phyloP scores from a whole-genome alignment of 768 basidiomycete species.

The Russula compacta region DNA sequence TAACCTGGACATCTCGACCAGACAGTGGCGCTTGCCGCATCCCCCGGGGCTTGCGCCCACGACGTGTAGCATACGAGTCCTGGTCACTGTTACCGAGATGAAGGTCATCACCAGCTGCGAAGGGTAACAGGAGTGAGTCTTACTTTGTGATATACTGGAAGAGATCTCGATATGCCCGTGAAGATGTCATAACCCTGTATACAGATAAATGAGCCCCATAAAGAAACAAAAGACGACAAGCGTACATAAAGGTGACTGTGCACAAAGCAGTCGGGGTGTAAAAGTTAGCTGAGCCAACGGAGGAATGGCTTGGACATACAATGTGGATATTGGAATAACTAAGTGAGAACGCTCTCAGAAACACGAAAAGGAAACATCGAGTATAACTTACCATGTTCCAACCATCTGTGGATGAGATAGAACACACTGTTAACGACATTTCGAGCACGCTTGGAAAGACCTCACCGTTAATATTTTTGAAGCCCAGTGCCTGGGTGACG shows the following conservation, averaged over 20 bases:
- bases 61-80: not conserved
- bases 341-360: not conserved
- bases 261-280: not conserved
- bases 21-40: not conserved
- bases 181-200: slow-evolving; percentile 13
- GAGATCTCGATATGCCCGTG: slow-evolving; percentile 17
- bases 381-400: slow-evolving; percentile 15
- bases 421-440: not conserved
- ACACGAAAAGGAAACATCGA: not conserved
- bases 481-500: slow-evolving; percentile 1
- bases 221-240: not conserved
- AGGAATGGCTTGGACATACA: not conserved
- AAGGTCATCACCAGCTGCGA: not conserved
- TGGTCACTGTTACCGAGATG: slow-evolving; percentile 2
- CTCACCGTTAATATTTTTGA: slow-evolving; percentile 14
- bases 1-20: slow-evolving; percentile 10
- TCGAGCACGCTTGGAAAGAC: not conserved
- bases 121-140: not conserved
- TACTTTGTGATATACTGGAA: slow-evolving; percentile 19
- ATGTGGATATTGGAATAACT: slow-evolving; percentile 20
- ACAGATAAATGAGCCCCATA: not conserved
- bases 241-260: slow-evolving; percentile 14
- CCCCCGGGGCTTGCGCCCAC: slow-evolving; percentile 4
- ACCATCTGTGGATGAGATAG: not conserved
- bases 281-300: not conserved